Evolutionary conservation across 345 rosid species (phyloP).

Genomic region (Citrus sp.): DNA sequence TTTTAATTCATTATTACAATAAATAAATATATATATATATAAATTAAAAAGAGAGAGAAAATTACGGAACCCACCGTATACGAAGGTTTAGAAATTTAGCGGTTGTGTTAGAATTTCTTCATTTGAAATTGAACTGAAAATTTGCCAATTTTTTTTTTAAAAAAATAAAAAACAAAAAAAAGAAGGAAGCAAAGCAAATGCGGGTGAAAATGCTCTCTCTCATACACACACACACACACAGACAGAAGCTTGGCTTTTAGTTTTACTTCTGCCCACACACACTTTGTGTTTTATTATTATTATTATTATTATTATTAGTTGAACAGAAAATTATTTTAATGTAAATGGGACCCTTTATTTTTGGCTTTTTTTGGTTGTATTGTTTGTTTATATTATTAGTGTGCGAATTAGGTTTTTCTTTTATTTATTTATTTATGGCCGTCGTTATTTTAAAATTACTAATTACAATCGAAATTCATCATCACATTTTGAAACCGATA

Average conservation of each 20-base stretch:
- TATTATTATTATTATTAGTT: too few species aligned
- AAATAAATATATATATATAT: neutral
- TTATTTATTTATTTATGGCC: too few species aligned
- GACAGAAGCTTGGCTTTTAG: neutral
- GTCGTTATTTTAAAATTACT: too few species aligned
- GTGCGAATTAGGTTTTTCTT: too few species aligned
- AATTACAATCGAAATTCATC: too few species aligned
- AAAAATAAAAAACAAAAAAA: neutral
- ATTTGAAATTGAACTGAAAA: neutral
- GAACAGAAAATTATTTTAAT: neutral
- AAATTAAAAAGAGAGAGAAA: slow-evolving; percentile 1
- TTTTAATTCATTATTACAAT: neutral
- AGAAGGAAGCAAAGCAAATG: neutral
- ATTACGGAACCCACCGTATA: slow-evolving; percentile 18
- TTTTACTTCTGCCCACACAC: neutral
- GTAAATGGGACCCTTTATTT: neutral
- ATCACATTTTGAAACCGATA: too few species aligned
- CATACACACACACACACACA: neutral
- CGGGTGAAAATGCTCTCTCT: neutral
- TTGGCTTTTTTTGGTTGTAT: too few species aligned
- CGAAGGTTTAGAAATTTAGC: neutral
- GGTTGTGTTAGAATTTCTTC: neutral
- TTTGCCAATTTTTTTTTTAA: neutral
- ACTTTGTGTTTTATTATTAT: too few species aligned
- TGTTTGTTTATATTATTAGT: too few species aligned